A percentile compares a stretch with the other conserved stretches of the same genome.
These are phyloP conservation scores for Russula sp. DNA, from an alignment of 768 basidiomycete genomes.

Conservation along the genomic window DNA sequence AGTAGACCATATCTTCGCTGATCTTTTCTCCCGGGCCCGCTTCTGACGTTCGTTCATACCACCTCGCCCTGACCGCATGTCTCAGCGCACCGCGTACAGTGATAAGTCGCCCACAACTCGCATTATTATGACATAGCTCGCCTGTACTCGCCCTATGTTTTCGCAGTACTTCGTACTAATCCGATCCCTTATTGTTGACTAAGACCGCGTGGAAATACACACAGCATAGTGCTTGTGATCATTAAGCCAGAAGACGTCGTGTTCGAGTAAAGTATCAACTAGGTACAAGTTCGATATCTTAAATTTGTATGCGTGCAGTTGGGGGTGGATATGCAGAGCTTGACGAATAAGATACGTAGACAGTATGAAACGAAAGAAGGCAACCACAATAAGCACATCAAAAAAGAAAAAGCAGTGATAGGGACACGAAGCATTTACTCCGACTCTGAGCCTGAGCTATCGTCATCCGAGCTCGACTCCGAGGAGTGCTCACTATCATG, in stretches of 20 bases:
- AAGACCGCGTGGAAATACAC: background rate
- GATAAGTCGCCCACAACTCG: background rate
- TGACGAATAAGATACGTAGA: constrained; percentile 24
- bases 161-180: background rate
- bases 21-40: background rate
- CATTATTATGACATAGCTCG: background rate
- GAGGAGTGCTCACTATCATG: constrained; percentile 71
- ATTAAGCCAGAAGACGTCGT: constrained; percentile 22
- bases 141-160: background rate
- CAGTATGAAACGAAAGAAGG: constrained; percentile 11
- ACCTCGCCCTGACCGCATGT: background rate
- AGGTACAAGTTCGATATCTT: constrained; percentile 30
- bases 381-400: constrained; percentile 16
- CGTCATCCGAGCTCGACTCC: constrained; percentile 72
- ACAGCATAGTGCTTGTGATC: background rate
- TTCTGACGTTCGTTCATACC: background rate
- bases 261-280: constrained; percentile 26
- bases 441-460: constrained; percentile 80
- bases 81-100: background rate
- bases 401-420: background rate
- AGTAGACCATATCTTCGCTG: background rate
- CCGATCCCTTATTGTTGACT: background rate
- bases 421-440: constrained; percentile 44
- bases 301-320: constrained; percentile 30
- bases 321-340: constrained; percentile 24